Percentiles rank a stretch among this genome's conserved stretches.
These are phyloP conservation scores for Cucurbita maxima DNA, from an alignment of 306 rosid species.

Conservation along the genomic window DNA sequence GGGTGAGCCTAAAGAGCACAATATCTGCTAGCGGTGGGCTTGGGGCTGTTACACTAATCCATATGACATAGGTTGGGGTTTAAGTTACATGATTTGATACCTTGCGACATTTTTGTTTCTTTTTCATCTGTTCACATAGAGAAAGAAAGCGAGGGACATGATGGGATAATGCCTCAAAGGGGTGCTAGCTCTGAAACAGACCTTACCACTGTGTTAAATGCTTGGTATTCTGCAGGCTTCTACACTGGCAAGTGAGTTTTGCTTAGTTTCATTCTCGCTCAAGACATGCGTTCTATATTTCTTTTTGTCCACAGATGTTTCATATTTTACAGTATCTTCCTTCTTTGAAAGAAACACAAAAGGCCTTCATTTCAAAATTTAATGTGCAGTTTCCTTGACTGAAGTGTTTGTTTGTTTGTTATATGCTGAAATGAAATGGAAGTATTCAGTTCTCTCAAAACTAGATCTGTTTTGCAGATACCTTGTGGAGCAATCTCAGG, in stretches of 20 bases:
- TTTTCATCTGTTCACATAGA: slow-evolving; percentile 14
- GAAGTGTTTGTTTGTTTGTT: neutral
- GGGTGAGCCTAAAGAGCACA: too few relatives aligned
- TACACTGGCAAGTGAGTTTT: slow-evolving; percentile 54
- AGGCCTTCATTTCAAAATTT: neutral
- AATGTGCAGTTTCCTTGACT: neutral
- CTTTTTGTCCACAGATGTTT: neutral
- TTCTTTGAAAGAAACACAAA: too few relatives aligned
- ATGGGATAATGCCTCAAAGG: slow-evolving; percentile 15
- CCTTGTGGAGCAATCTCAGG: neutral
- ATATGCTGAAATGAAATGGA: neutral
- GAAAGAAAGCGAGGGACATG: slow-evolving; percentile 16
- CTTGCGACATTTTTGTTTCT: neutral
- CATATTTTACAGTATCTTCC: neutral
- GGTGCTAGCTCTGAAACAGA: slow-evolving; percentile 36
- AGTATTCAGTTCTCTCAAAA: neutral
- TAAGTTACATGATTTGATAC: neutral
- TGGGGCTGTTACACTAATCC: neutral
- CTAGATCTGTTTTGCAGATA: neutral
- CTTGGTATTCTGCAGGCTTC: slow-evolving; percentile 95
- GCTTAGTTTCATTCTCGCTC: neutral
- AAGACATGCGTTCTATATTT: neutral
- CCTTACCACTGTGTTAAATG: slow-evolving; percentile 48
- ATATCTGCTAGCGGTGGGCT: too few relatives aligned
- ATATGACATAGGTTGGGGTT: neutral